phyloP scores from a whole-genome alignment of 371 early-diverging fungal genomes.

The Mortierella sp. region DNA sequence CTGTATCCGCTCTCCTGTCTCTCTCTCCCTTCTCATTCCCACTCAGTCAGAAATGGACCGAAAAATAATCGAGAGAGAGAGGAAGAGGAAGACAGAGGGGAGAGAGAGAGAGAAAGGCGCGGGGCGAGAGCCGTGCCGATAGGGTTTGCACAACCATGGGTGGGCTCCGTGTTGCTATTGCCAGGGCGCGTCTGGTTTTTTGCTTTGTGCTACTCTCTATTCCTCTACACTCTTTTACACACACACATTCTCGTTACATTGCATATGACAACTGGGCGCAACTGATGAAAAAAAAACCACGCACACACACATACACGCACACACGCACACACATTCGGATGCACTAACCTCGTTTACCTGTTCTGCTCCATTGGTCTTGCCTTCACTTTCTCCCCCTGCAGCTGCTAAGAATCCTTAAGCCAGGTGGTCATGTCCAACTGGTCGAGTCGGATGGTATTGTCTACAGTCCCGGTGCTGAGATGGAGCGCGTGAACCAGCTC shows the following conservation, averaged over 20 bases:
- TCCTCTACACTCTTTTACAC: neutral
- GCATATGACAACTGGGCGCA: neutral
- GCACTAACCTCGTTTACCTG: neutral
- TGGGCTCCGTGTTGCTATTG: no score
- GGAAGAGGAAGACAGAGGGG: no score
- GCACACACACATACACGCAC: neutral
- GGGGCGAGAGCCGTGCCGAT: no score
- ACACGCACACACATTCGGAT: neutral
- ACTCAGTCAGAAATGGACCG: neutral
- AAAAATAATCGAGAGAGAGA: no score
- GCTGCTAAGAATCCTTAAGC: conserved; percentile 61
- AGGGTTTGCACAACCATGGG: no score
- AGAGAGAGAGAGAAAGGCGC: no score
- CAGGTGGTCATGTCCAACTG: conserved; percentile 61
- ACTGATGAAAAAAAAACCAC: neutral
- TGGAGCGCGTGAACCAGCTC: conserved; percentile 49
- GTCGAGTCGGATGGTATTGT: conserved; percentile 62
- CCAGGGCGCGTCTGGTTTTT: no score
- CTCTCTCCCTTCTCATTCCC: neutral
- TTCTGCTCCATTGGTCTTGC: neutral
- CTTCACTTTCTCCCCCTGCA: conserved; percentile 24
- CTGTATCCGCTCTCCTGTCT: neutral
- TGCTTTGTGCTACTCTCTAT: neutral
- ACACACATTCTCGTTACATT: neutral
- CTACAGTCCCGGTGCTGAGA: conserved; percentile 58